Base-by-base conservation (phyloP, 768 basidiomycete genomes). In the Lactarius indigo region DNA sequence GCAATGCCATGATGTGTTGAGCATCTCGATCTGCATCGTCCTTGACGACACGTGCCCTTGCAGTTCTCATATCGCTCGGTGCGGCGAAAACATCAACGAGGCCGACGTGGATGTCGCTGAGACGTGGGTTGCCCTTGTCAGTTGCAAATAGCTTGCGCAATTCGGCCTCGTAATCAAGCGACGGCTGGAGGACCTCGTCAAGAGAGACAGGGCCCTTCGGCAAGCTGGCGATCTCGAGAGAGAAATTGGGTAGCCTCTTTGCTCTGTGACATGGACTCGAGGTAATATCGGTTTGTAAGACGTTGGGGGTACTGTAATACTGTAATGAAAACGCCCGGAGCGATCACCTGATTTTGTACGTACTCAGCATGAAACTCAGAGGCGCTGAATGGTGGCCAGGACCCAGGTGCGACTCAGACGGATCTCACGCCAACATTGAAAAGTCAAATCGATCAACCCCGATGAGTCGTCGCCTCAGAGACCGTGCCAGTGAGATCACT, bases 31-130 rank as follows among this genome's bases (percentile, higher is more conserved):
- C 83, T 15, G 76, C 75, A 26, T 82, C 79, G 65, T 77, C 77
- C 15, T 77, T 74, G 61, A 85, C 77, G 50, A 83, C 77, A 20
- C 87, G 75, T 5, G 85, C 83, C 55, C 83, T 76, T 7, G 84
- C 84, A 20, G 74, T 80, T 33, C 82, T 78, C 71, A 86, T 80
- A 31, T 78, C 79, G 5, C 64, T 74, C 1, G 82, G 82, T 0
- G 84, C 83, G 33, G 76, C 79, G 73, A 87, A 87, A 2, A 87
- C 78, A 64, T 87, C 84, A 67, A 87, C 82, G 18, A 87, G 83
- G 6, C 86, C 85, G 57, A 87, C 84, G 64, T 83, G 73, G 4
- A 81, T 82, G 68, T 85, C 78, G 20, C 72, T 66, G 33, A 87
- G 78, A 31, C 82, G 80, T 12, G 73, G 23, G 64, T 84, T 81